Evolutionary conservation across 768 basidiomycete genomes (phyloP), one percentile per base, ranked within the genome.

Genomic region (Chiua virens): DNA sequence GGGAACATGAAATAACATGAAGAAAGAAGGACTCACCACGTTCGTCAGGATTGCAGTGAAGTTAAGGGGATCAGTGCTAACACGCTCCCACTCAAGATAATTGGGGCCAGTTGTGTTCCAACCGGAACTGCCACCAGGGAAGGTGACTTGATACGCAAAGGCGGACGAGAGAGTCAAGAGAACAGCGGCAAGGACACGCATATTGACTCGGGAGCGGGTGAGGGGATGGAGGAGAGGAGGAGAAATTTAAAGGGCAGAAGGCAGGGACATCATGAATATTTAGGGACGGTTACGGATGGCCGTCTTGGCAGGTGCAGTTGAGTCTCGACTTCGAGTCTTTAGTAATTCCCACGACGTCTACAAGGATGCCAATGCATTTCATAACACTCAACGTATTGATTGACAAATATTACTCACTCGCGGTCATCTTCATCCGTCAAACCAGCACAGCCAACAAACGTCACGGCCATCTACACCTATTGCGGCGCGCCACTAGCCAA

Each of bases 11-110:
- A 4, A 21, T 27, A 41, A 22, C 18, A 40, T 22, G 22, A 4
- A 8, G 2, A 47, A 32, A 17, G 36, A 41, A 21, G 15, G 21
- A 10, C 76, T 39, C 47, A 84, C 89, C 63, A 75, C 66, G 71
- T 89, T 88, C 54, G 75, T 77, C 42, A 95, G 76, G 44, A 90
- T 71, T 42, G 79, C 76, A 14, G 87, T 80, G 68, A 93, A 92
- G 70, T 80, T 89, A 45, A 50, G 22, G 0, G 78, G 69, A 63
- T 95, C 92, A 9, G 86, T 88, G 47, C 55, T 52, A 52, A 91
- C 90, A 6, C 77, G 76, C 2, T 66, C 43, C 91, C 91, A 95
- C 7, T 71, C 51, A 49, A 91, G 70, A 15, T 71, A 75, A 58
- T 67, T 85, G 46, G 75, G 59, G 36, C 80, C 85, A 23, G 66